These are phyloP conservation scores for Phlebiopsis flavidoalba DNA, from an alignment of 768 basidiomycete genomes.

Conservation along the genomic window DNA sequence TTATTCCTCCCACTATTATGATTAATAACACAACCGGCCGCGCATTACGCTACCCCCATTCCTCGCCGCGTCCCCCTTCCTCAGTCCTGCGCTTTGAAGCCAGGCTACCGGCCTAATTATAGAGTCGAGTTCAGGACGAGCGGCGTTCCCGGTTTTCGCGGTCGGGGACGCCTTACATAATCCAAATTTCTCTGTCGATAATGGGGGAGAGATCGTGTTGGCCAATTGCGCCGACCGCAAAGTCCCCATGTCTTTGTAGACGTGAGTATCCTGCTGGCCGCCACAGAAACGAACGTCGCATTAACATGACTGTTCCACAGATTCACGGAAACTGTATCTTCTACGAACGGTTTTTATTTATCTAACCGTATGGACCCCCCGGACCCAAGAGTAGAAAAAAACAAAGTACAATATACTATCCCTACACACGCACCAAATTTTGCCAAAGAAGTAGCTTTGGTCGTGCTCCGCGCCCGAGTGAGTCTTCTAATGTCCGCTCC, in stretches of 20 bases:
- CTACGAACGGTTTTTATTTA: not conserved
- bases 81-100: not conserved
- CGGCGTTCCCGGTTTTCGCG: slow-evolving; percentile 1
- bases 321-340: not conserved
- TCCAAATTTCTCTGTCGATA: not conserved
- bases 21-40: not conserved
- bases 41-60: not conserved
- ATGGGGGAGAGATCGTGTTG: not conserved
- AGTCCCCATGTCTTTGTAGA: not conserved
- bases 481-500: not conserved
- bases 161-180: not conserved
- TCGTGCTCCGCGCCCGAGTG: not conserved
- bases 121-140: not conserved
- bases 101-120: not conserved
- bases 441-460: not conserved
- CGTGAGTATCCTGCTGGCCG: not conserved
- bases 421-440: not conserved
- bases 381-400: not conserved
- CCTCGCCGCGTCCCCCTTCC: slow-evolving; percentile 1
- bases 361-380: not conserved
- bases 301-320: not conserved
- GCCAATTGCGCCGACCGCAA: not conserved
- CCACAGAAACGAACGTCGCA: not conserved
- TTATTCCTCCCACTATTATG: not conserved
- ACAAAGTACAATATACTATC: not conserved